These are phyloP conservation scores for Aspergillus floridensis DNA, from an alignment of 2,329 filamentous ascomycete species.

Conservation along the genomic window DNA sequence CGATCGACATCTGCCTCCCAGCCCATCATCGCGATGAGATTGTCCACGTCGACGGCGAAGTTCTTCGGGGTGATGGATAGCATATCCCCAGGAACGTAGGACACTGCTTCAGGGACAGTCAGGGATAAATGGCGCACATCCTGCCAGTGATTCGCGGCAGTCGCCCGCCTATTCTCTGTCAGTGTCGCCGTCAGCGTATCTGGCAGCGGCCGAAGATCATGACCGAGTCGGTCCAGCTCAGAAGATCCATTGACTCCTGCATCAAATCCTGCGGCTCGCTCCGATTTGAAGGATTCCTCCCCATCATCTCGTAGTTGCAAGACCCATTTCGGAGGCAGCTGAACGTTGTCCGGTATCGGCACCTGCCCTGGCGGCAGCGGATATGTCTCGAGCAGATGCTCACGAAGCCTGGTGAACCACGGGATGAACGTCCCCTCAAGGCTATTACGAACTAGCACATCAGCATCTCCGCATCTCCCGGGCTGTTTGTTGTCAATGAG, in stretches of 20 bases:
- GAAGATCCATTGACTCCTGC: constrained; percentile 18
- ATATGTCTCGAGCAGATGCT: constrained; percentile 63
- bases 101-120: constrained; percentile 41
- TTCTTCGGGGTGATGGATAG: constrained; percentile 85
- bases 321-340: constrained; percentile 73
- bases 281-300: not conserved
- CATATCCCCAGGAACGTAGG: constrained; percentile 71
- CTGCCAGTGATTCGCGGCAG: constrained; percentile 79
- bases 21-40: constrained; percentile 72
- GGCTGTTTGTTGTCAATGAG: not conserved
- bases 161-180: constrained; percentile 67
- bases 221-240: constrained; percentile 31
- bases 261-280: not conserved
- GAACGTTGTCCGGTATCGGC: constrained; percentile 70
- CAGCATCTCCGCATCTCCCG: not conserved
- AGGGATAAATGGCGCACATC: constrained; percentile 83
- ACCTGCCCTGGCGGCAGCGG: constrained; percentile 66
- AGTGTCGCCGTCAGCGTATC: constrained; percentile 59
- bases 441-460: constrained; percentile 43
- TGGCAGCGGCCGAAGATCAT: constrained; percentile 57
- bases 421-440: constrained; percentile 78
- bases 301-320: constrained; percentile 34
- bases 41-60: constrained; percentile 74
- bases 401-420: constrained; percentile 69
- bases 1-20: constrained; percentile 73